These are phyloP conservation scores for Plasmodiophora brassicae DNA, from an alignment of 208 protist genomes.

Conservation along the genomic window DNA sequence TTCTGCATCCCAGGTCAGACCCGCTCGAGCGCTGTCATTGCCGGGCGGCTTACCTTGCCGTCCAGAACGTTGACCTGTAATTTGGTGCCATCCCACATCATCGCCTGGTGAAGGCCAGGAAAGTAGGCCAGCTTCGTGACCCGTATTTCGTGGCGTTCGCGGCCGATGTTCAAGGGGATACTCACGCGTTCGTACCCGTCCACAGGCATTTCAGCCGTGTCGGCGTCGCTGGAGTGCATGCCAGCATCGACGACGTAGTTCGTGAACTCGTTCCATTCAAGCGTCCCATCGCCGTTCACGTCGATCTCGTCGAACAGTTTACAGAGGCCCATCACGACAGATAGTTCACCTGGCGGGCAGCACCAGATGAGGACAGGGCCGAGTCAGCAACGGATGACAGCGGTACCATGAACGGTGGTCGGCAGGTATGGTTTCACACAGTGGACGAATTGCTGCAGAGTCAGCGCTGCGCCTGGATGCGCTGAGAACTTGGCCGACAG, in stretches of 20 bases:
- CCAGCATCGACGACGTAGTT: constrained; percentile 28
- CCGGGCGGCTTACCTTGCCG: neutral
- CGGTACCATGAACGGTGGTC: too few species aligned
- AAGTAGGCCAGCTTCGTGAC: neutral
- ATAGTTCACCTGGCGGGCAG: neutral
- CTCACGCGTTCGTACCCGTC: neutral
- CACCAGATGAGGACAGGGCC: too few species aligned
- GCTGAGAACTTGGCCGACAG: neutral
- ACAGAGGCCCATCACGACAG: neutral
- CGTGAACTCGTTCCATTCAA: constrained; percentile 17
- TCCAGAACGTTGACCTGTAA: neutral
- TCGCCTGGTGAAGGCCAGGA: neutral
- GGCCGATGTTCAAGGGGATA: neutral
- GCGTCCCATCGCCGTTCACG: constrained; percentile 15
- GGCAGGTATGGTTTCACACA: neutral
- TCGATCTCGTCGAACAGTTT: constrained; percentile 17
- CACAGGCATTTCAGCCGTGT: neutral
- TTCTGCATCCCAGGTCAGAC: too few species aligned
- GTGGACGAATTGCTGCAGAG: neutral
- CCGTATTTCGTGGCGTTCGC: neutral
- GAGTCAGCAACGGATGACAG: too few species aligned
- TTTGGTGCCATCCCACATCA: neutral
- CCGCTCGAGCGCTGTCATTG: neutral
- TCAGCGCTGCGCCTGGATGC: neutral
- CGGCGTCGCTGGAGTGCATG: neutral